phyloP scores from a whole-genome alignment of 495 filamentous ascomycete species.

The Aspergillus sclerotiicarbonarius region DNA sequence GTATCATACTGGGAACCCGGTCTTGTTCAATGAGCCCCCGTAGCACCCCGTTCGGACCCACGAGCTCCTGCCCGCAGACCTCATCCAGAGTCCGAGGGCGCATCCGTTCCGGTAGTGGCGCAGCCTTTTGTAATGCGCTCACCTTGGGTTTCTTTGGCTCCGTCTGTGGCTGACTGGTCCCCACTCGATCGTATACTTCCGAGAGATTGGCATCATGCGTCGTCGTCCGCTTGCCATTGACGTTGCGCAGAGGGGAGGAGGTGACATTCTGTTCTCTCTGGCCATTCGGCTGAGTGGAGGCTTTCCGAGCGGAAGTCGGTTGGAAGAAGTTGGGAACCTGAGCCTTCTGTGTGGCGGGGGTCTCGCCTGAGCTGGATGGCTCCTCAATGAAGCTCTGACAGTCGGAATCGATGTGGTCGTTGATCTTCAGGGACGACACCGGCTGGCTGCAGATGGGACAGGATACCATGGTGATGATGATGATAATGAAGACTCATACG shows the following conservation, averaged over 20 bases:
- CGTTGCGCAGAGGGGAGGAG: constrained; percentile 26
- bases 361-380: constrained; percentile 37
- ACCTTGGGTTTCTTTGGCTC: constrained; percentile 61
- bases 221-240: constrained; percentile 38
- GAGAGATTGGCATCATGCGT: constrained; percentile 23
- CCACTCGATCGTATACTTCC: constrained; percentile 17
- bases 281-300: constrained; percentile 25
- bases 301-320: constrained; percentile 56
- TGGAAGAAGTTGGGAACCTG: constrained; percentile 75
- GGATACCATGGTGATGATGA: constrained; percentile 61
- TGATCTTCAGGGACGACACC: constrained; percentile 77
- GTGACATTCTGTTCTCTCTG: constrained; percentile 23
- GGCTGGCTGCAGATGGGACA: constrained; percentile 84
- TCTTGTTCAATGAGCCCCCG: constrained; percentile 88
- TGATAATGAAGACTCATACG: constrained; percentile 26
- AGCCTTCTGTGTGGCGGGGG: constrained; percentile 46
- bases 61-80: constrained; percentile 87
- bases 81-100: constrained; percentile 81
- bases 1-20: constrained; percentile 86
- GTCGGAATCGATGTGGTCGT: constrained; percentile 84
- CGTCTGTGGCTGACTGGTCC: constrained; percentile 18
- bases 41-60: constrained; percentile 78
- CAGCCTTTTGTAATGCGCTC: constrained; percentile 61
- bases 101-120: constrained; percentile 92
- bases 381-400: constrained; percentile 62